Conservation (phyloP, 768 basidiomycete species). For the Termitomyces eurrhizus region DNA sequence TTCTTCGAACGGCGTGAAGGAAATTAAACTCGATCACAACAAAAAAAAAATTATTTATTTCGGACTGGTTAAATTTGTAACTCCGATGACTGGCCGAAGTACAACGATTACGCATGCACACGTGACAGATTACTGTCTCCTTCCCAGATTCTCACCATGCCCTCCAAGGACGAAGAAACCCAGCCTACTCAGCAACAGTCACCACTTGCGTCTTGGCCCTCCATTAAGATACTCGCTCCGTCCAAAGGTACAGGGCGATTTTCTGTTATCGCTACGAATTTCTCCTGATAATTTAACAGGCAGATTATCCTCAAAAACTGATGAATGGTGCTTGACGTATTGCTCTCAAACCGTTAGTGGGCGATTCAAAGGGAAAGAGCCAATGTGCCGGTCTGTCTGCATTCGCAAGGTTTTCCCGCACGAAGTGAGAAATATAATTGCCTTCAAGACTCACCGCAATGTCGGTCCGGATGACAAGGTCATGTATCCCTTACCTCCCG, state of each 20-base stretch:
- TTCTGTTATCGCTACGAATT: not conserved
- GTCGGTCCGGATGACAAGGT: slow-evolving; percentile 42
- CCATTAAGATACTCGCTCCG: slow-evolving; percentile 50
- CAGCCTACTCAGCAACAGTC: slow-evolving; percentile 28
- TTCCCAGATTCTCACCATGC: slow-evolving; percentile 17
- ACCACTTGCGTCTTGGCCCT: slow-evolving; percentile 45
- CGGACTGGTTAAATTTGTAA: slow-evolving; percentile 15
- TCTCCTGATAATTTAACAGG: slow-evolving; percentile 31
- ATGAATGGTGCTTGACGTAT: slow-evolving; percentile 64
- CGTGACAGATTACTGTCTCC: slow-evolving; percentile 6
- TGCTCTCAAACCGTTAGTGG: slow-evolving; percentile 56
- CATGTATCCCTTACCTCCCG: slow-evolving; percentile 59
- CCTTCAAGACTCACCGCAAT: slow-evolving; percentile 41
- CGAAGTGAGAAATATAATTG: slow-evolving; percentile 51
- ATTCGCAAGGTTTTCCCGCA: slow-evolving; percentile 65
- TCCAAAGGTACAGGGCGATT: slow-evolving; percentile 36
- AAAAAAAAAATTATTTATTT: slow-evolving; percentile 6
- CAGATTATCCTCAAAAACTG: slow-evolving; percentile 52
- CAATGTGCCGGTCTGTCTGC: slow-evolving; percentile 56
- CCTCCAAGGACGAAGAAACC: slow-evolving; percentile 22
- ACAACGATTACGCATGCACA: slow-evolving; percentile 10
- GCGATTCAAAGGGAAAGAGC: slow-evolving; percentile 45
- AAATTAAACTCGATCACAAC: slow-evolving; percentile 12
- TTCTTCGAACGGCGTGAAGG: slow-evolving; percentile 65
- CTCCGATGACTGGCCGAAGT: slow-evolving; percentile 22